Conservation (phyloP, 202 grass and related monocot species). For the Dendrocalamus latiflorus region DNA sequence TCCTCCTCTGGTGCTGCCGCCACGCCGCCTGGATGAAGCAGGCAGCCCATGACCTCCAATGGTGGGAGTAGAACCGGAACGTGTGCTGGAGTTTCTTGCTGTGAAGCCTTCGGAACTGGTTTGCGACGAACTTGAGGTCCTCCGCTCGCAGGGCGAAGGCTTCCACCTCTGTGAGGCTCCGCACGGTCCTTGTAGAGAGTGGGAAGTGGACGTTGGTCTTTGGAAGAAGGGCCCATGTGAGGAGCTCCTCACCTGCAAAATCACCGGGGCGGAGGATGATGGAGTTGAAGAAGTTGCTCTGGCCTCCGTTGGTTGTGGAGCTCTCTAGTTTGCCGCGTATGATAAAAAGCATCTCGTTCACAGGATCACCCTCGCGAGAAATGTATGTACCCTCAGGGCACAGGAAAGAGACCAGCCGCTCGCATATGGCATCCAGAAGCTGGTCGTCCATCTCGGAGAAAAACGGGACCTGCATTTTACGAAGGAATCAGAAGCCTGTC, state of each 20-base stretch:
- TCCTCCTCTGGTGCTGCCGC: slow-evolving; percentile 63
- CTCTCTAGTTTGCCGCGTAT: slow-evolving; percentile 80
- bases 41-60: slow-evolving; percentile 76
- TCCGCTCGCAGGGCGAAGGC: slow-evolving; percentile 69
- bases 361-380: slow-evolving; percentile 80
- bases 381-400: slow-evolving; percentile 70
- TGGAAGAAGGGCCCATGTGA: slow-evolving; percentile 77
- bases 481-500: not conserved
- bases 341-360: slow-evolving; percentile 84
- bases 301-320: slow-evolving; percentile 63
- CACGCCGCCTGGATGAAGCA: slow-evolving; percentile 91
- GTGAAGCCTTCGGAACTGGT: slow-evolving; percentile 81
- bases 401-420: slow-evolving; percentile 62
- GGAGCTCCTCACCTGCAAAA: slow-evolving; percentile 63
- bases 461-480: slow-evolving; percentile 68
- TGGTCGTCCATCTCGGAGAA: slow-evolving; percentile 87
- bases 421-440: slow-evolving; percentile 76
- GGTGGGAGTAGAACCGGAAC: too few species aligned
- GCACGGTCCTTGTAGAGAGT: slow-evolving; percentile 50
- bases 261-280: slow-evolving; percentile 50
- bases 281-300: slow-evolving; percentile 66
- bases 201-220: slow-evolving; percentile 57
- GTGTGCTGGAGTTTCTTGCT: slow-evolving; percentile 96
- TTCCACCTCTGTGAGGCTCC: slow-evolving; percentile 67
- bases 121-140: slow-evolving; percentile 80